Base-by-base conservation (phyloP, 352 stramenopile genomes). In the Globisporangium viniferum region DNA sequence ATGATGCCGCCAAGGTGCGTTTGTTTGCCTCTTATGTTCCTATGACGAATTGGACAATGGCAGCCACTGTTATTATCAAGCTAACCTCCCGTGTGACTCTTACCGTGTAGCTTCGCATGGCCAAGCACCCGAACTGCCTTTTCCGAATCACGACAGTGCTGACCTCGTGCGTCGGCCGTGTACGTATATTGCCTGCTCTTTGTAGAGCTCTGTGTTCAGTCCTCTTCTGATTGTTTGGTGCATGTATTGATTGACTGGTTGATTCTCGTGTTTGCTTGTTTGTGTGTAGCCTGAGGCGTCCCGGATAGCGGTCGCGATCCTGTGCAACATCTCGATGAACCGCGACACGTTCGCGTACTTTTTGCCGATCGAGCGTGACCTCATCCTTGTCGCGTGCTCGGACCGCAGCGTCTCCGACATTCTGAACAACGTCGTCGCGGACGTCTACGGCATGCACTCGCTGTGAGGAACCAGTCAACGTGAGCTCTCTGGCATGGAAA, bases 361-460 rank as follows among this genome's bases (percentile, higher is more conserved):
- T 64, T 35, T 94, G 51, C 67, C 84, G n/a, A 82, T 94, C 60
- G 87, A 94, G 66, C 88, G 84, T 41, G 84, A 91, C 51, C 74
- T 94, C 60, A 76, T 91, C 48, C 72, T 92, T 6, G 79, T 91
- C 2, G 81, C 84, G 9, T 92, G 82, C 59, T 91, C 84, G 20
- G 87, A 94, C 62, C 75, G 80, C 35, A 94, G 85, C 57, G 84
- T 94, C 18, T 81, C 84, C 18, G 84, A 92, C 53, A 88, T 94
- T 63, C 79, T 94, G 53, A 91, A 84, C 63, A 94, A 92, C 70
- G 77, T 94, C 55, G 78, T 92, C 31, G 84, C 82, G 5, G 85
- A 94, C 51, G 87, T 93, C 4, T 93, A 87, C 66, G 86, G 86
- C 44, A 94, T 94, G 84, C 85, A 94, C 64, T 86, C 87, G n/a